Evolutionary conservation across 2,329 filamentous ascomycete genomes (phyloP).

Genomic region (Colletotrichum chrysophilum): DNA sequence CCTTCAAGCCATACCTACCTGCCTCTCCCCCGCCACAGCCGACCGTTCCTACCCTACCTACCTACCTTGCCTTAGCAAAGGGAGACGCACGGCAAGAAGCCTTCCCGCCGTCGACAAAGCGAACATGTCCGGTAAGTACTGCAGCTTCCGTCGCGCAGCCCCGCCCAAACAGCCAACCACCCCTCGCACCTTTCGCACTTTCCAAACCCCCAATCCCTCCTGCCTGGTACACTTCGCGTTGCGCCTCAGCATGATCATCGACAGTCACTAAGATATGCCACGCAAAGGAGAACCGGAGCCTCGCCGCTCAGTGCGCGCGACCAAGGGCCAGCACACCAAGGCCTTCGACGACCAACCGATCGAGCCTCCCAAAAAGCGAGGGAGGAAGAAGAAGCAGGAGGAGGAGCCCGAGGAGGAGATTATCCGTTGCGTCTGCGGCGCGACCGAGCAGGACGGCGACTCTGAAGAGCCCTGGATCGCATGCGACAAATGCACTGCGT

Average conservation of each 20-base stretch:
- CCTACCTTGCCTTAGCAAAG: neutral
- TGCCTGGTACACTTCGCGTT: neutral
- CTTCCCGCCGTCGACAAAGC: neutral
- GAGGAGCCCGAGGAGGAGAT: slow-evolving; percentile 69
- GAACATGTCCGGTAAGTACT: slow-evolving; percentile 20
- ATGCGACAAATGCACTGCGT: slow-evolving; percentile 89
- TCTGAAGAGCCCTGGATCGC: slow-evolving; percentile 93
- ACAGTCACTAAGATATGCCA: neutral
- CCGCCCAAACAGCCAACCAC: neutral
- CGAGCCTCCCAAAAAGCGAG: slow-evolving; percentile 59
- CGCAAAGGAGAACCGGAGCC: slow-evolving; percentile 68
- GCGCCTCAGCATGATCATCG: neutral
- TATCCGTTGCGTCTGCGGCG: slow-evolving; percentile 93
- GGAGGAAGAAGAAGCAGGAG: slow-evolving; percentile 66
- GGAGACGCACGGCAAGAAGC: neutral
- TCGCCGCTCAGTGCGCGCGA: slow-evolving; percentile 91
- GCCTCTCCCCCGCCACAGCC: neutral
- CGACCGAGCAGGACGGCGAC: slow-evolving; percentile 83
- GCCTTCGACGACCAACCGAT: slow-evolving; percentile 74
- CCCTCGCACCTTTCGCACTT: neutral
- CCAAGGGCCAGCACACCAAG: slow-evolving; percentile 94
- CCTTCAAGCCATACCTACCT: neutral
- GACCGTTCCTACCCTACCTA: neutral
- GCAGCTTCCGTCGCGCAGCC: slow-evolving; percentile 2
- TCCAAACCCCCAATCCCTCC: neutral